Conservation (phyloP, 371 early-diverging fungal genomes). For the Aphelidium insulamus region DNA sequence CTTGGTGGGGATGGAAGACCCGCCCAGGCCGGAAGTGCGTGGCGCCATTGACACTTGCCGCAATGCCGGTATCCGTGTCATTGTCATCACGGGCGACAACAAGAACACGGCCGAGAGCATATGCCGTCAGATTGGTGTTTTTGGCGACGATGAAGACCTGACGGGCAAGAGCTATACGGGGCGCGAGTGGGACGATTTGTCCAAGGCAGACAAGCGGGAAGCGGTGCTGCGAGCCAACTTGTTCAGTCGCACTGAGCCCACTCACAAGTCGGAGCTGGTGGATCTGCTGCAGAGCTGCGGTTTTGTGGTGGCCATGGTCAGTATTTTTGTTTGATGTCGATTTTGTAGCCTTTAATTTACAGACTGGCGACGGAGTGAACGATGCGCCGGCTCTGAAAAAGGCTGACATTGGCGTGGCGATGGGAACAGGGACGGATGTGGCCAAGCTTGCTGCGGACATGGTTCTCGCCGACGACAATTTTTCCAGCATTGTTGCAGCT, state of each 20-base stretch:
- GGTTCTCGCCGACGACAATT: constrained; percentile 93
- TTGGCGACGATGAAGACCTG: constrained; percentile 37
- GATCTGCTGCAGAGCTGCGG: constrained; percentile 65
- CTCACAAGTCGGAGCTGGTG: constrained; percentile 82
- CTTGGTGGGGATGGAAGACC: constrained; percentile 85
- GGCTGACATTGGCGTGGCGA: constrained; percentile 95
- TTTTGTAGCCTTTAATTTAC: constrained; percentile 1
- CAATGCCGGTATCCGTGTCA: constrained; percentile 85
- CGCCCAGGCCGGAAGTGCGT: constrained; percentile 82
- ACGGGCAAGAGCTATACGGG: constrained; percentile 67
- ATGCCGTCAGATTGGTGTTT: constrained; percentile 80
- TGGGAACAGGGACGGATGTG: constrained; percentile 96
- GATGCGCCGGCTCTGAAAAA: constrained; percentile 93
- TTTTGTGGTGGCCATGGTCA: constrained; percentile 76
- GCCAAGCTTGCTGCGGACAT: constrained; percentile 93
- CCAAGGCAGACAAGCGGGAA: constrained; percentile 34
- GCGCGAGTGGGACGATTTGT: constrained; percentile 72
- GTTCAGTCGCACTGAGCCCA: constrained; percentile 84
- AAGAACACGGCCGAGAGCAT: constrained; percentile 86
- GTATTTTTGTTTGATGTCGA: not conserved
- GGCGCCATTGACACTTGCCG: constrained; percentile 58
- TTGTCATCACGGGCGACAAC: constrained; percentile 97
- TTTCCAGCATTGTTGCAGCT: constrained; percentile 84
- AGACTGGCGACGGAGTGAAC: constrained; percentile 95
- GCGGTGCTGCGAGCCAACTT: constrained; percentile 53